Base-by-base conservation (phyloP, 768 basidiomycete genomes). In the Pleurotus salmoneostramineus region DNA sequence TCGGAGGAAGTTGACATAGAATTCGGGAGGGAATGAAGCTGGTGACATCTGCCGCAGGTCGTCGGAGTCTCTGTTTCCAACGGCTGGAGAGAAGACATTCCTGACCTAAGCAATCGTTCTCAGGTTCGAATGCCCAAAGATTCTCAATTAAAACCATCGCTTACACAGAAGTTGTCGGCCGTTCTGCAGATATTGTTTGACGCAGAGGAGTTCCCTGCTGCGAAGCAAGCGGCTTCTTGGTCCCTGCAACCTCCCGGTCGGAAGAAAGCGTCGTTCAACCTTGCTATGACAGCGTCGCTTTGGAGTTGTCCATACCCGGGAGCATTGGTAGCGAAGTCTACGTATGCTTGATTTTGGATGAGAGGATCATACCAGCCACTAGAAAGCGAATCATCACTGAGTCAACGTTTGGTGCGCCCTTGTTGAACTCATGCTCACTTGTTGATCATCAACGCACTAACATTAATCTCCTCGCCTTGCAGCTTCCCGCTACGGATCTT, bases 351-450 rank as follows among this genome's bases (percentile, higher is more conserved):
- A 61, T 82, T 81, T 61, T 88, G 86, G 43, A 87, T 75, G 33
- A 86, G 71, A 0, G 87, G 85, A 60, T 88, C 87, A 55, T 76
- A 81, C 84, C 84, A 86, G 40, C 84, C 85, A 60, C 86, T 87
- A 46, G 7, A 45, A 60, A 36, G 48, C 1, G 27, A 48, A 6
- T 27, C 21, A 27, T 27, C 21, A 27, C 21, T 27, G 21, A 27
- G 21, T 27, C 21, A 27, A 27, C 21, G 21, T 27, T 27, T 27
- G 21, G 21, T 27, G 21, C 3, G 21, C 21, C 21, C 21, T 27
- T 27, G 21, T 27, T 27, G 21, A 27, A 27, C 21, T 27, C 46
- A 3, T 1, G 50, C 71, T 58, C 56, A 79, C 84, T 85, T 85
- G 68, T 84, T 85, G 62, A 87, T 82, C 81, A 87, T 80, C 54